These are phyloP conservation scores for Cucurbita pepo DNA, from an alignment of 306 rosid species.

Conservation along the genomic window DNA sequence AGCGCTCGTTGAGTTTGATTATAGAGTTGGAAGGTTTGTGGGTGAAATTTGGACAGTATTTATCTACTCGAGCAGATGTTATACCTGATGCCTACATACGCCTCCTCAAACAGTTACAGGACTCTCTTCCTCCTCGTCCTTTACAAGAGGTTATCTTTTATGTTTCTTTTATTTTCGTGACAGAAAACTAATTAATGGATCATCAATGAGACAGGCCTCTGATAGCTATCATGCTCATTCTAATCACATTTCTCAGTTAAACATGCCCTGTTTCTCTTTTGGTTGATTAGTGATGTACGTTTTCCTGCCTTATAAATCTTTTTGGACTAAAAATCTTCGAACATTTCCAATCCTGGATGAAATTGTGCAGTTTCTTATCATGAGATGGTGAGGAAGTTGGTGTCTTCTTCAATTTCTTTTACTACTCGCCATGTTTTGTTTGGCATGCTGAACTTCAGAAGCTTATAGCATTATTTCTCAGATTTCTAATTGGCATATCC, in stretches of 20 bases:
- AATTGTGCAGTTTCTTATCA: neutral
- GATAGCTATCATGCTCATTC: neutral
- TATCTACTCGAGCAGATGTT: conserved; percentile 97
- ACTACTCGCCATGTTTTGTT: neutral
- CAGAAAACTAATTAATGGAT: neutral
- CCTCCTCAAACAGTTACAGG: conserved; percentile 78
- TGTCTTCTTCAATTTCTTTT: neutral
- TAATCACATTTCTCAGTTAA: neutral
- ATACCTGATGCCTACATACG: conserved; percentile 71
- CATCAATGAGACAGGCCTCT: neutral
- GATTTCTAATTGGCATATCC: neutral
- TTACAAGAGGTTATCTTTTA: conserved; percentile 53
- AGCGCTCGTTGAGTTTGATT: conserved; percentile 57
- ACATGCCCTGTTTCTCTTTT: neutral
- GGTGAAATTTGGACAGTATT: conserved; percentile 96
- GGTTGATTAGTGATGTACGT: neutral
- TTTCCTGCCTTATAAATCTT: neutral
- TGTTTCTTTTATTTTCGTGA: neutral
- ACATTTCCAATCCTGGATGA: neutral
- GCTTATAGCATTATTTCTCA: neutral
- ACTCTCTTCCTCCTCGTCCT: conserved; percentile 97
- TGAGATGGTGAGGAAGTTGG: neutral
- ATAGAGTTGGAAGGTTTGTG: conserved; percentile 91
- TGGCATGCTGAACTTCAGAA: neutral
- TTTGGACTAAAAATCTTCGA: neutral